phyloP scores from a whole-genome alignment of 129 eudicot species.

The Flaveria linearis region DNA sequence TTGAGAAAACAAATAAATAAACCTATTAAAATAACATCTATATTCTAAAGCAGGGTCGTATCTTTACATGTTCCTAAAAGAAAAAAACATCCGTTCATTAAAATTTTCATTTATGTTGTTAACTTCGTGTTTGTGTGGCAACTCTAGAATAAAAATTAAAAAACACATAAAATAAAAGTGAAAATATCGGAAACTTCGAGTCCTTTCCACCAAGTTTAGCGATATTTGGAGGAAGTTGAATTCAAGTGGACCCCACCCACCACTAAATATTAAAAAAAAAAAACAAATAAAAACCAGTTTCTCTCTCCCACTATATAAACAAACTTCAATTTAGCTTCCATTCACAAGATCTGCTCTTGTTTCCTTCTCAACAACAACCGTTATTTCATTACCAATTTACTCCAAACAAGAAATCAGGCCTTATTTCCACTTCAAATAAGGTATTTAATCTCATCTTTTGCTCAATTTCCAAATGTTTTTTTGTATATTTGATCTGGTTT shows the following conservation, averaged over 20 bases:
- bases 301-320: slow-evolving; percentile 25
- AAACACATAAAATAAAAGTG: not conserved
- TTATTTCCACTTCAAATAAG: slow-evolving; percentile 25
- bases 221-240: slow-evolving; percentile 14
- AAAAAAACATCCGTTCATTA: not conserved
- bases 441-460: slow-evolving; percentile 20
- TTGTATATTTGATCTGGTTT: slow-evolving; percentile 12
- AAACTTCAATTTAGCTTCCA: slow-evolving; percentile 30
- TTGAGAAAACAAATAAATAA: too few species aligned
- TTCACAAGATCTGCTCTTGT: slow-evolving; percentile 33
- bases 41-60: too few species aligned
- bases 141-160: not conserved
- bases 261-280: not conserved
- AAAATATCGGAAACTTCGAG: slow-evolving; percentile 35
- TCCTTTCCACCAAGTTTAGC: slow-evolving; percentile 26
- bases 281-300: slow-evolving; percentile 1
- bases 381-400: slow-evolving; percentile 26
- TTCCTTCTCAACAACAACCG: slow-evolving; percentile 40
- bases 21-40: too few species aligned
- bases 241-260: slow-evolving; percentile 21
- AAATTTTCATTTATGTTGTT: not conserved
- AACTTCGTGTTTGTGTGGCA: not conserved
- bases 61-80: too few species aligned
- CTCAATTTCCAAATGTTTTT: not conserved
- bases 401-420: slow-evolving; percentile 20